Percentiles rank a stretch among this genome's conserved stretches.
These are phyloP conservation scores for Alternaria sp. DNA, from an alignment of 2,329 filamentous ascomycete species.

Conservation along the genomic window DNA sequence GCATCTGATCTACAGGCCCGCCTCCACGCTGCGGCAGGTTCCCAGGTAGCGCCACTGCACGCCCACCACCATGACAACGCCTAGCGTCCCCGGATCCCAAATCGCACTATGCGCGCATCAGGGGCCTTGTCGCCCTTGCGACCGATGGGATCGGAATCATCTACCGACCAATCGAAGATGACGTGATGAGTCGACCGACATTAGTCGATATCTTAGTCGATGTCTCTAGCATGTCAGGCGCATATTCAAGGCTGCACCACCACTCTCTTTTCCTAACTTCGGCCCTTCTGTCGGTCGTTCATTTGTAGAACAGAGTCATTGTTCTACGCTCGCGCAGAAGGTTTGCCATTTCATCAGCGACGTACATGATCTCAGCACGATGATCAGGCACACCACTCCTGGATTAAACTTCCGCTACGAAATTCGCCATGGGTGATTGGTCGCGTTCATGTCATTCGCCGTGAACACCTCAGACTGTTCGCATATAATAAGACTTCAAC, in stretches of 20 bases:
- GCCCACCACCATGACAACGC: not conserved
- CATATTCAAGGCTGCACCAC: not conserved
- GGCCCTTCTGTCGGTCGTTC: not conserved
- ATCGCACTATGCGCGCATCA: not conserved
- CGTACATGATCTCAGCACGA: not conserved
- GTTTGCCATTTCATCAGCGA: not conserved
- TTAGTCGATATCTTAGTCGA: not conserved
- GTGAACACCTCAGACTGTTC: not conserved
- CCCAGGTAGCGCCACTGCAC: not conserved
- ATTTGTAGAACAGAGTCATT: not conserved
- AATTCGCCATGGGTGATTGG: not conserved
- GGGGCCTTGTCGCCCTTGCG: not conserved
- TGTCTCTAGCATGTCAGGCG: not conserved
- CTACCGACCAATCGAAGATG: not conserved
- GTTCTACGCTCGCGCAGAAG: conserved; percentile 1
- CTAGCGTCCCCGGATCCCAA: not conserved
- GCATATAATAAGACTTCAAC: not conserved
- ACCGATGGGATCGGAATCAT: not conserved
- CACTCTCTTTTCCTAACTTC: not conserved
- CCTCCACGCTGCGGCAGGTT: not conserved
- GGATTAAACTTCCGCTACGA: not conserved
- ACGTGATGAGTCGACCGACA: not conserved
- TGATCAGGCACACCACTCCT: not conserved
- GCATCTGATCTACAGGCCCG: not conserved
- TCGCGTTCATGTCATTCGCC: not conserved